These are phyloP conservation scores for Wickerhamomyces chambardii DNA, from an alignment of 805 yeast genomes.

Conservation along the genomic window DNA sequence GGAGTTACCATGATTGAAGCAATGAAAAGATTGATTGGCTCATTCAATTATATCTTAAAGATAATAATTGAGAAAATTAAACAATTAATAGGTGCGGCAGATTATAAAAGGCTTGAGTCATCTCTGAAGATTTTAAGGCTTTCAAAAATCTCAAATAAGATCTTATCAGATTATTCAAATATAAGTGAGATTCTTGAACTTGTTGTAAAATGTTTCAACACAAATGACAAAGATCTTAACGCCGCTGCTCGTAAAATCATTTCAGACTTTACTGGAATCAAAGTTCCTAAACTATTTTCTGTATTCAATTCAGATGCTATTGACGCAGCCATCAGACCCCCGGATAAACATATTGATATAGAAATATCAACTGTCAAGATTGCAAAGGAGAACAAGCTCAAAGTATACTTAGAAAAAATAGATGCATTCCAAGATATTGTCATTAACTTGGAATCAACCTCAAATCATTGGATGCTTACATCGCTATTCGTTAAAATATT, in stretches of 20 bases:
- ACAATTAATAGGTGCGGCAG: slow-evolving; percentile 37
- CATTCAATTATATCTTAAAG: slow-evolving; percentile 46
- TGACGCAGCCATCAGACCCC: slow-evolving; percentile 45
- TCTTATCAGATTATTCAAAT: slow-evolving; percentile 49
- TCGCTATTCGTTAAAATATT: slow-evolving; percentile 40
- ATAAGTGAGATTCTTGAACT: slow-evolving; percentile 37
- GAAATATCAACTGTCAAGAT: slow-evolving; percentile 49
- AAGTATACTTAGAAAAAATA: slow-evolving; percentile 29
- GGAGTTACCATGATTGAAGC: slow-evolving; percentile 58
- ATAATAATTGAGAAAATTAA: slow-evolving; percentile 39
- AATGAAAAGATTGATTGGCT: slow-evolving; percentile 60
- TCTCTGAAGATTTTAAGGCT: slow-evolving; percentile 50
- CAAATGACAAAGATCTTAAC: slow-evolving; percentile 49
- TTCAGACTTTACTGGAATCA: slow-evolving; percentile 29
- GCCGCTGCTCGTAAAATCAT: slow-evolving; percentile 45
- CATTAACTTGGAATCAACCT: slow-evolving; percentile 15
- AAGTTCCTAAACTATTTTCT: slow-evolving; percentile 46
- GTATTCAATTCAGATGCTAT: slow-evolving; percentile 31
- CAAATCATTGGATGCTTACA: slow-evolving; percentile 50
- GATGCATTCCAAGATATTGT: slow-evolving; percentile 30
- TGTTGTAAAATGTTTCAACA: slow-evolving; percentile 42
- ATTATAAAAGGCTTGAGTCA: slow-evolving; percentile 51
- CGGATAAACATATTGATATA: slow-evolving; percentile 44
- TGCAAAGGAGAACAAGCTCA: slow-evolving; percentile 58
- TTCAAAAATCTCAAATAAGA: slow-evolving; percentile 46